These are phyloP conservation scores for Zychaea mexicana DNA, from an alignment of 371 early-diverging fungal genomes.

Conservation along the genomic window DNA sequence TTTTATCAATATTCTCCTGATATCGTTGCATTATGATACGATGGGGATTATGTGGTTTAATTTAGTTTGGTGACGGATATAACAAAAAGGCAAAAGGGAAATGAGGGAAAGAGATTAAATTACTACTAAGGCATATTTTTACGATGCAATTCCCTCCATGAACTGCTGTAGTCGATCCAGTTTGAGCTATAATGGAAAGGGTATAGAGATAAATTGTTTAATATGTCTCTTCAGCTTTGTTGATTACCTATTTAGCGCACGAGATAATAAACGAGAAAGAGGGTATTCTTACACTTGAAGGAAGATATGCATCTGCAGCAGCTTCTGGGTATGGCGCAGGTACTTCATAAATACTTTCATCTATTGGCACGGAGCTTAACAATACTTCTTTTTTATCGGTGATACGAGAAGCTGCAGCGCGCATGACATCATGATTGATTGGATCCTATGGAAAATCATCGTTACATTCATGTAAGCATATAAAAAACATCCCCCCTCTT, in stretches of 20 bases:
- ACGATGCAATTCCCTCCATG: constrained; percentile 2
- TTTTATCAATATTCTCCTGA: too few species aligned
- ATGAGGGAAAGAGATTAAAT: neutral
- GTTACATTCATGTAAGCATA: too few species aligned
- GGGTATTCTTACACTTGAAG: constrained; percentile 6
- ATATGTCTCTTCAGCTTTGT: neutral
- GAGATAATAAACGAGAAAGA: neutral
- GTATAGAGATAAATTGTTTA: neutral
- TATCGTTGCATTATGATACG: too few species aligned
- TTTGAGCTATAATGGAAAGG: constrained; percentile 12
- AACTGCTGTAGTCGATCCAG: constrained; percentile 9
- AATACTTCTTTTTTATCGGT: constrained; percentile 84
- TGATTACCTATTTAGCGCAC: neutral
- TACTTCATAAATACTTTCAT: constrained; percentile 56
- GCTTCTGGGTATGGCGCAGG: constrained; percentile 39
- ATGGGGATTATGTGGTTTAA: too few species aligned
- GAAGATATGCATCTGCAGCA: neutral
- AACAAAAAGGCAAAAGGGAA: too few species aligned
- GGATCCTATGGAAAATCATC: constrained; percentile 64
- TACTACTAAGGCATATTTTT: neutral
- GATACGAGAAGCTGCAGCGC: constrained; percentile 76
- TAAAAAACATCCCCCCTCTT: too few species aligned
- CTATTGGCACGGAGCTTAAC: constrained; percentile 71
- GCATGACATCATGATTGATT: constrained; percentile 82
- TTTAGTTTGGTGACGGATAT: too few species aligned